Evolutionary conservation across 345 rosid species (phyloP), one percentile per base, ranked within the genome.

Genomic region (Litchi chinensis): DNA sequence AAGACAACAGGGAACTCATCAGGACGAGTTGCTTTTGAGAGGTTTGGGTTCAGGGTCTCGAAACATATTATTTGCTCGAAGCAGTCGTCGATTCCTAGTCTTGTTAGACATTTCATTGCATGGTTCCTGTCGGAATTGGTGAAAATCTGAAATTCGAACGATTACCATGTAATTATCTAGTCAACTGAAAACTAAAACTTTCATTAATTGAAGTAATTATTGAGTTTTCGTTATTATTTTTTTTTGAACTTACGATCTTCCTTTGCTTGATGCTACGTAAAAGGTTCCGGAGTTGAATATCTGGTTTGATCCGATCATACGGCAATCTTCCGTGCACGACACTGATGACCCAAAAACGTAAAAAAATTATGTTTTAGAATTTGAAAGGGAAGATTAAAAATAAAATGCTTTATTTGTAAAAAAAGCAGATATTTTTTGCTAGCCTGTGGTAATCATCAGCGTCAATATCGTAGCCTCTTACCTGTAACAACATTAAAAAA

Each of bases 321-420:
- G 99, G 97, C 83, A 95, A 89, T 76, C 91, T 95, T 86, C 98
- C 98, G 87, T 95, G 99, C 80, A 93, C 99, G 92, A 88, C 73
- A 88, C 98, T 94, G 86, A 72, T 70, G 5, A 26, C 9, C n/a
- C 8, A 71, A 46, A 73, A 70, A 15, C 41, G 18, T 18, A 76
- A 40, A 74, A 7, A 62, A 9, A 19, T 3, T 28, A 48, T 21
- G 65, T 21, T 19, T 22, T 22, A 60, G 28, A 60, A 21, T 3
- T 6, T 60, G 52, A 46, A 46, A 46, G 8, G 52, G 10, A 46
- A 46, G 52, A 7, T 46, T 46, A 2, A 7, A 11, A 0, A 46
- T 4, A 46, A 46, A 46, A 46, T 46, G 52, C 10, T 7, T 46
- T 46, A 46, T 32, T 32, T 32, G 12, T 46, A 0, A 46, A 46